These are phyloP conservation scores for Populus alba DNA, from an alignment of 345 rosid species.

Conservation along the genomic window DNA sequence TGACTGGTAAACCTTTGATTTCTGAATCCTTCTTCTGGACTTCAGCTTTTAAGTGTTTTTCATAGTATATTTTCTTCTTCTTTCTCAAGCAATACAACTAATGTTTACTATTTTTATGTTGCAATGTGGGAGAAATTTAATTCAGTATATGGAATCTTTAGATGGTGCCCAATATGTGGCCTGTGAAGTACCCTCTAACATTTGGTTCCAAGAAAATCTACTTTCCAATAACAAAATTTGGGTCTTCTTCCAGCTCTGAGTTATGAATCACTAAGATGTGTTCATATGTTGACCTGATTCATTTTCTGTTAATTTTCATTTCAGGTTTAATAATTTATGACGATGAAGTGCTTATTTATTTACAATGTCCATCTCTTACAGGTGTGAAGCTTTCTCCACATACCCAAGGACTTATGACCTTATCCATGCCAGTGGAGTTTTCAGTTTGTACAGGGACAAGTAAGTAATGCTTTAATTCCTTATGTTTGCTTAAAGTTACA, in stretches of 20 bases:
- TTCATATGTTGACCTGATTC: background rate
- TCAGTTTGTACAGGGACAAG: conserved; percentile 86
- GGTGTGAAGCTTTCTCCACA: conserved; percentile 99
- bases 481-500: background rate
- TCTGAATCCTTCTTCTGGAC: background rate
- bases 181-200: background rate
- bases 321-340: background rate
- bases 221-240: background rate
- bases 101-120: background rate
- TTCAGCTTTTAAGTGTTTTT: background rate
- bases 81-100: background rate
- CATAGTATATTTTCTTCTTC: background rate
- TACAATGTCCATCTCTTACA: conserved; percentile 19
- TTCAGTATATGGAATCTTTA: background rate
- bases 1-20: conserved; percentile 64
- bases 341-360: too few relatives aligned
- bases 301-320: background rate
- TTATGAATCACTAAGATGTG: background rate
- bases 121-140: background rate
- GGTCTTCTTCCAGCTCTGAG: background rate
- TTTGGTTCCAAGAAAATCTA: background rate
- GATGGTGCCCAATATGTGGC: background rate
- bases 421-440: conserved; percentile 79
- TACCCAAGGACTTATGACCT: conserved; percentile 97
- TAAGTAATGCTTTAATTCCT: conserved; percentile 35